Evolutionary conservation across 345 rosid species (phyloP).

Genomic region (Euphorbia pulcherrima): DNA sequence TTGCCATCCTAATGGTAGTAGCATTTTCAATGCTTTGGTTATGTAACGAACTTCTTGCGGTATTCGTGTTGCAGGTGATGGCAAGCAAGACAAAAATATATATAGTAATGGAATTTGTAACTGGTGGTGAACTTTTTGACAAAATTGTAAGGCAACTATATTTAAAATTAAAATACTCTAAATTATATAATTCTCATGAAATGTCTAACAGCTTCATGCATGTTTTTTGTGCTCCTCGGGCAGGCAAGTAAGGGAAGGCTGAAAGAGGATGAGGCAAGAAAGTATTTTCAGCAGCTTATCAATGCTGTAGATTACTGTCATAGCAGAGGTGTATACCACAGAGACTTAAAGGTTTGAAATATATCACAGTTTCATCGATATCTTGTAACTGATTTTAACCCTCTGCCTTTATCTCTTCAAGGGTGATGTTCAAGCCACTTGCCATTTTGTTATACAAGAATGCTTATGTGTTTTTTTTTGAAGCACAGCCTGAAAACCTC

Average conservation of each 20-base stretch:
- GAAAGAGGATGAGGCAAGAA: constrained; percentile 94
- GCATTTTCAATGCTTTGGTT: constrained; percentile 7
- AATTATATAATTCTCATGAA: neutral
- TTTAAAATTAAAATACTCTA: neutral
- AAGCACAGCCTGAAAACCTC: constrained; percentile 87
- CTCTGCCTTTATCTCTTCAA: neutral
- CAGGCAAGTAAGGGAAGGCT: constrained; percentile 90
- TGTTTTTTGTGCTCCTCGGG: constrained; percentile 7
- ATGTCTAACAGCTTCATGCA: neutral
- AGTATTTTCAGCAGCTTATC: constrained; percentile 92
- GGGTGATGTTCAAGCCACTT: neutral
- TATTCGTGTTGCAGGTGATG: constrained; percentile 68
- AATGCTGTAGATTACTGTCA: constrained; percentile 97
- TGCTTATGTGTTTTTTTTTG: constrained; percentile 22
- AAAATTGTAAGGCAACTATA: constrained; percentile 61
- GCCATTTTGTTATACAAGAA: neutral
- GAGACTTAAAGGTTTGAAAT: constrained; percentile 82
- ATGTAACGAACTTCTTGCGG: constrained; percentile 7
- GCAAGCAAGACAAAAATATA: constrained; percentile 96
- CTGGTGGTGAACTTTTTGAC: constrained; percentile 98
- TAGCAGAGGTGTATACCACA: constrained; percentile 89
- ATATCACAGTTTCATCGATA: neutral
- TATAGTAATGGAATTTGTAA: constrained; percentile 83
- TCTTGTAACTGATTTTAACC: neutral
- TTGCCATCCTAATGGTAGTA: neutral